phyloP scores from a whole-genome alignment of 2,329 filamentous ascomycete species.

The Nemania sp. region DNA sequence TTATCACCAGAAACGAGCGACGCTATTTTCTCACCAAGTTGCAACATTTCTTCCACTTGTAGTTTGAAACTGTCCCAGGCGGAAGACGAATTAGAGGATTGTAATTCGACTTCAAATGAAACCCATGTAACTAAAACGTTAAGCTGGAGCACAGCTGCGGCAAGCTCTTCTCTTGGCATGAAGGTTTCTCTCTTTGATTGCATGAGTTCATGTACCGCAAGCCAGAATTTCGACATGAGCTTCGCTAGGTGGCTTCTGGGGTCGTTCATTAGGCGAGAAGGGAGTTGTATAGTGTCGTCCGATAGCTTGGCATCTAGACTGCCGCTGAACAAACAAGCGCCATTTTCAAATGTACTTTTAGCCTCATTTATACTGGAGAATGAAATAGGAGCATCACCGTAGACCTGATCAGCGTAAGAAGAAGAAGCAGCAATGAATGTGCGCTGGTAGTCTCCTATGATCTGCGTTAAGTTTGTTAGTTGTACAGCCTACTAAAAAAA shows the following conservation, averaged over 20 bases:
- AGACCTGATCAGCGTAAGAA: constrained; percentile 7
- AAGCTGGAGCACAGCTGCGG: constrained; percentile 26
- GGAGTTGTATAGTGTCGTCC: constrained; percentile 16
- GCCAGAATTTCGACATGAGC: constrained; percentile 25
- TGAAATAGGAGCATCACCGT: constrained; percentile 14
- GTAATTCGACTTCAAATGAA: constrained; percentile 30
- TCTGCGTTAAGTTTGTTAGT: constrained; percentile 9
- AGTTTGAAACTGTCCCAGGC: constrained; percentile 22
- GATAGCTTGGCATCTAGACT: constrained; percentile 29
- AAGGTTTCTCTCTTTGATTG: background rate
- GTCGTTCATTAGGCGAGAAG: constrained; percentile 1
- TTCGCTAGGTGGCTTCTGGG: constrained; percentile 14
- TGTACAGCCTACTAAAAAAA: too few species aligned
- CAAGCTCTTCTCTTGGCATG: constrained; percentile 19
- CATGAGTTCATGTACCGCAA: constrained; percentile 16
- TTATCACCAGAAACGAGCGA: background rate
- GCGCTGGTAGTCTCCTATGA: constrained; percentile 26
- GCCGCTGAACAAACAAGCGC: constrained; percentile 30
- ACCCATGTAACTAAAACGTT: constrained; percentile 29
- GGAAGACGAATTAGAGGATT: background rate
- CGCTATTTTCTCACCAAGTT: constrained; percentile 24
- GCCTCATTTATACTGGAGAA: constrained; percentile 30
- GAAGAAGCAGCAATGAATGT: background rate
- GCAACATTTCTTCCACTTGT: constrained; percentile 17
- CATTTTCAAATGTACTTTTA: constrained; percentile 19